Conservation (phyloP, 2,329 filamentous ascomycete species). For the Leptosphaerulina australis region DNA sequence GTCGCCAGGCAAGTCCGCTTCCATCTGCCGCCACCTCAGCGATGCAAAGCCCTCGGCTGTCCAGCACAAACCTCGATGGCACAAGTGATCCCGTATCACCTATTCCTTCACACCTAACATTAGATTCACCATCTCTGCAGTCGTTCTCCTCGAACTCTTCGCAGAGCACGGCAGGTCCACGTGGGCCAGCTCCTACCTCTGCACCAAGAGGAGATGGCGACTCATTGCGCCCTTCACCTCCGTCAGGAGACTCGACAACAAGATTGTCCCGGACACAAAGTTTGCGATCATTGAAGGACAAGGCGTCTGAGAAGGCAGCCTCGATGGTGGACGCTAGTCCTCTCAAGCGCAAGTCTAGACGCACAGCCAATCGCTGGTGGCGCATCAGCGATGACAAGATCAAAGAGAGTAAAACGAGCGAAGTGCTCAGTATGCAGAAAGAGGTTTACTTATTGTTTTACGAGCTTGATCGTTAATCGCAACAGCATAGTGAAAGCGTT, state of each 20-base stretch:
- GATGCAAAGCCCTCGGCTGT: slow-evolving; percentile 56
- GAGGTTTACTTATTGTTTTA: slow-evolving; percentile 98
- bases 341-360: slow-evolving; percentile 62
- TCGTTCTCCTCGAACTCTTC: slow-evolving; percentile 47
- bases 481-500: background rate
- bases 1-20: slow-evolving; percentile 59
- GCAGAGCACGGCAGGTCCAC: slow-evolving; percentile 21
- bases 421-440: slow-evolving; percentile 90
- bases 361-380: slow-evolving; percentile 84
- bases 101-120: slow-evolving; percentile 27
- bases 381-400: slow-evolving; percentile 97
- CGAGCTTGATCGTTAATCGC: slow-evolving; percentile 74
- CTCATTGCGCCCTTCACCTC: slow-evolving; percentile 23
- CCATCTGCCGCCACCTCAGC: slow-evolving; percentile 51
- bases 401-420: slow-evolving; percentile 88
- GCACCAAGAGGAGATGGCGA: slow-evolving; percentile 40
- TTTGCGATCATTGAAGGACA: slow-evolving; percentile 42
- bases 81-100: slow-evolving; percentile 36
- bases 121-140: slow-evolving; percentile 40
- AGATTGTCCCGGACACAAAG: slow-evolving; percentile 35
- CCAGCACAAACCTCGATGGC: slow-evolving; percentile 36
- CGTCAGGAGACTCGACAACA: slow-evolving; percentile 24
- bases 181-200: slow-evolving; percentile 39
- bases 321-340: slow-evolving; percentile 54
- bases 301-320: slow-evolving; percentile 36